These are phyloP conservation scores for Elsinoe necatrix DNA, from an alignment of 2,329 filamentous ascomycete genomes.

Conservation along the genomic window DNA sequence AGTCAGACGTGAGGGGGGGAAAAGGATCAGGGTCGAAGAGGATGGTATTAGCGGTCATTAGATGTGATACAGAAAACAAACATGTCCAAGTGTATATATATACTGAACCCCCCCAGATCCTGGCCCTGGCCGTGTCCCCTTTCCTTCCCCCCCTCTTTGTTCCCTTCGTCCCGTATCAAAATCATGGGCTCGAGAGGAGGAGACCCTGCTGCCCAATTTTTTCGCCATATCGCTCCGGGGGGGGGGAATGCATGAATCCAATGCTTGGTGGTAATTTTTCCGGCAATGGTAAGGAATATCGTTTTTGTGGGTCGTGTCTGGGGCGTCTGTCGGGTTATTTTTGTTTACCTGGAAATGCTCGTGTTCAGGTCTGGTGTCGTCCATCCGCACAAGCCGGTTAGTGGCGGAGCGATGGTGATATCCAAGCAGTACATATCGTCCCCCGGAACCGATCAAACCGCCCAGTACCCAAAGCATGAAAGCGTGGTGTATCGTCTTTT, in stretches of 20 bases:
- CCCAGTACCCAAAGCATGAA: background rate
- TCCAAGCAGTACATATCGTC: background rate
- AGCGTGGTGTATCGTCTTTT: slow-evolving; percentile 8
- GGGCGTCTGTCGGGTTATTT: no score
- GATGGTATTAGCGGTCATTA: slow-evolving; percentile 12
- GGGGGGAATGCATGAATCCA: no score
- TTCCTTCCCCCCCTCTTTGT: no score
- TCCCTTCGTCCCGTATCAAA: background rate
- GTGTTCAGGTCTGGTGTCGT: no score
- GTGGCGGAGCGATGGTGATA: background rate
- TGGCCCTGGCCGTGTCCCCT: no score
- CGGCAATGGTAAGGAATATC: no score
- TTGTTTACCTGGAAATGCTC: no score
- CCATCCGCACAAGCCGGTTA: no score
- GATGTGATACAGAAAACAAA: slow-evolving; percentile 1
- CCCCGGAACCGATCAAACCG: background rate
- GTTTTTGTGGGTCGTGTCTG: no score
- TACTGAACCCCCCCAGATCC: background rate
- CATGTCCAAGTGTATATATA: slow-evolving; percentile 11
- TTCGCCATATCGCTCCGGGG: no score
- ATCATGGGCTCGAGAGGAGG: background rate
- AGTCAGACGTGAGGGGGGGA: no score
- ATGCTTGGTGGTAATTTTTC: no score
- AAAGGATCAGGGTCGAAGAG: background rate
- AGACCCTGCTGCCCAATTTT: background rate